Evolutionary conservation across 371 early-diverging fungal species (phyloP).

Genomic region (Smittium mucronatum): DNA sequence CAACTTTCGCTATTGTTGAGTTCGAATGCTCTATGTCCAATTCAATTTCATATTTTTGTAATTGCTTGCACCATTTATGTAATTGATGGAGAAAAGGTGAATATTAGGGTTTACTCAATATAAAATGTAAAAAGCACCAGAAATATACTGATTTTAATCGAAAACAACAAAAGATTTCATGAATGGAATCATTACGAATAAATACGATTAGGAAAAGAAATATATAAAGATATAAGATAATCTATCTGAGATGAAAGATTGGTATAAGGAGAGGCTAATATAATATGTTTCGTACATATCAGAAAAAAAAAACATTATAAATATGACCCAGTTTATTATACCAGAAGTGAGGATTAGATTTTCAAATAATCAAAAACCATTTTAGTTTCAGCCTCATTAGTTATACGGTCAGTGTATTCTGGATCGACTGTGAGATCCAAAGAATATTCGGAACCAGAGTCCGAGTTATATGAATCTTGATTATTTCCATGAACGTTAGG

Average conservation of each 20-base stretch:
- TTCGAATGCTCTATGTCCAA: no score
- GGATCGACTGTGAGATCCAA: neutral
- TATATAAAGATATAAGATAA: neutral
- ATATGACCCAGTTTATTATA: no score
- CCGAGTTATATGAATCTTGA: neutral
- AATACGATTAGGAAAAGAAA: neutral
- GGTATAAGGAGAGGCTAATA: neutral
- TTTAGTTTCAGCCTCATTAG: neutral
- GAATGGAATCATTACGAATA: neutral
- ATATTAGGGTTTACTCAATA: no score
- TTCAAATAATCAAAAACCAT: neutral
- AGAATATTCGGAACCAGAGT: neutral
- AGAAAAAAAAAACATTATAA: no score
- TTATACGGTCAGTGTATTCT: neutral
- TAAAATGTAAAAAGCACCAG: no score
- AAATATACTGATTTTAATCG: no score
- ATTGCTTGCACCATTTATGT: no score
- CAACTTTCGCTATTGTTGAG: no score
- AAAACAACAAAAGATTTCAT: neutral
- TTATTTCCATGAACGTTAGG: no score
- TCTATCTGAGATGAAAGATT: neutral
- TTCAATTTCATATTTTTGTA: no score
- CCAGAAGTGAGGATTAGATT: neutral
- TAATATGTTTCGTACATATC: neutral
- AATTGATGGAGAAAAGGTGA: no score